Evolutionary conservation across 805 yeast species (phyloP), one percentile per base, ranked within the genome.

Genomic region (Priceomyces castillae): DNA sequence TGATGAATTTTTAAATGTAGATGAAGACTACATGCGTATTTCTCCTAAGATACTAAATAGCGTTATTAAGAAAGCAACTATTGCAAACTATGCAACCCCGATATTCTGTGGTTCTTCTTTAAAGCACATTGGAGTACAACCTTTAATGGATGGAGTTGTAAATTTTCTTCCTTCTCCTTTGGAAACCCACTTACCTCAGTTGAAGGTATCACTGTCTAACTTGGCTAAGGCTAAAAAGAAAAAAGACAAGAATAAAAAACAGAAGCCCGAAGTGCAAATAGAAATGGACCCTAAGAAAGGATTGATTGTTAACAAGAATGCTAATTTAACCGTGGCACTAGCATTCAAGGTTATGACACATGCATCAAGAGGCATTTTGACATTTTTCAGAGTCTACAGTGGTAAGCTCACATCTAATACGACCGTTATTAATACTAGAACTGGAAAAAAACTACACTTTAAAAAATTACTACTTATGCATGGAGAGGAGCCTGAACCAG

Each of bases 341-440:
- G 97, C 97, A 1, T 94, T 94, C 68, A 94, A 94, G 61, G 96
- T 92, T 4, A 76, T 86, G 39, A 84, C 90, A 3, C 97, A 94
- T 59, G 85, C 88, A 2, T 81, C 81, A 16, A 75, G 90, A 48
- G 96, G 97, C 1, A 73, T 82, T 1, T 80, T 90, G 84, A 83
- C 87, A 5, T 94, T 84, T 59, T 82, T 92, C 20, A 72, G 99
- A 43, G 94, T 94, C 3, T 94, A 94, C 65, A 78, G 90, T 40
- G 99, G 99, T 0, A 75, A 70, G 33, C 62, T 94, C 14, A 74
- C 72, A 42, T 74, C 83, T 33, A 84, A 85, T 41, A 65, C 84
- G 12, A 77, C 76, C 0, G 77, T 89, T 5, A 60, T 76, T 41
- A 87, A 89, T 56, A 80, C 94, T 1, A 71, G 86, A 35, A 84